Evolutionary conservation across 805 yeast species (phyloP).

Genomic region (Ogataea ganodermae): DNA sequence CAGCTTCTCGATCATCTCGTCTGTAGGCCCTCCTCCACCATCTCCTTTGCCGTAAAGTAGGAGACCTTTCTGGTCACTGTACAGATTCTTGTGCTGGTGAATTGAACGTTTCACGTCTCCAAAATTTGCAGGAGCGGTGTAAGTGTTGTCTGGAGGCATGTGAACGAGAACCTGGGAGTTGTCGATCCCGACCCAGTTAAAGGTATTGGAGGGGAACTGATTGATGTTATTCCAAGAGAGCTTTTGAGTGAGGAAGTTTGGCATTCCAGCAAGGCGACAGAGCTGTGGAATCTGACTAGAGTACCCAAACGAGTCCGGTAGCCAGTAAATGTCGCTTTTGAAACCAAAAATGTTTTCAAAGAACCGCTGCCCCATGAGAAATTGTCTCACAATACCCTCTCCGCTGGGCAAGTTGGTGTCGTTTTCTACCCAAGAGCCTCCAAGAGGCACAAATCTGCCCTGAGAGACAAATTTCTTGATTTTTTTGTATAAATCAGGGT

Average conservation of each 20-base stretch:
- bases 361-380: conserved; percentile 86
- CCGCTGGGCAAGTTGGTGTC: conserved; percentile 97
- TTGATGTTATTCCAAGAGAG: conserved; percentile 96
- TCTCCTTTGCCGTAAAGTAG: conserved; percentile 92
- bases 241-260: conserved; percentile 87
- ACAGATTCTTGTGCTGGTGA: conserved; percentile 78
- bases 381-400: conserved; percentile 86
- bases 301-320: conserved; percentile 97
- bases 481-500: conserved; percentile 73
- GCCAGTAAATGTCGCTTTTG: conserved; percentile 81
- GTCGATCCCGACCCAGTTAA: conserved; percentile 94
- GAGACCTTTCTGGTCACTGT: conserved; percentile 78
- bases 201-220: conserved; percentile 83
- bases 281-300: conserved; percentile 94
- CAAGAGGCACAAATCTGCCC: conserved; percentile 84
- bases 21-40: conserved; percentile 98
- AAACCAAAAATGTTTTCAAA: conserved; percentile 77
- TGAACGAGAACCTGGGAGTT: conserved; percentile 92
- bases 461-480: conserved; percentile 66
- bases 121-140: conserved; percentile 89
- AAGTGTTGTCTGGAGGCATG: conserved; percentile 98
- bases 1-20: conserved; percentile 89
- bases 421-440: conserved; percentile 98
- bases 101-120: conserved; percentile 87
- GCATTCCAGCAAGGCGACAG: conserved; percentile 83